Percentiles rank a stretch among this genome's conserved stretches.
These are phyloP conservation scores for Microcyclospora pomicola DNA, from an alignment of 2,329 filamentous ascomycete genomes.

Conservation along the genomic window DNA sequence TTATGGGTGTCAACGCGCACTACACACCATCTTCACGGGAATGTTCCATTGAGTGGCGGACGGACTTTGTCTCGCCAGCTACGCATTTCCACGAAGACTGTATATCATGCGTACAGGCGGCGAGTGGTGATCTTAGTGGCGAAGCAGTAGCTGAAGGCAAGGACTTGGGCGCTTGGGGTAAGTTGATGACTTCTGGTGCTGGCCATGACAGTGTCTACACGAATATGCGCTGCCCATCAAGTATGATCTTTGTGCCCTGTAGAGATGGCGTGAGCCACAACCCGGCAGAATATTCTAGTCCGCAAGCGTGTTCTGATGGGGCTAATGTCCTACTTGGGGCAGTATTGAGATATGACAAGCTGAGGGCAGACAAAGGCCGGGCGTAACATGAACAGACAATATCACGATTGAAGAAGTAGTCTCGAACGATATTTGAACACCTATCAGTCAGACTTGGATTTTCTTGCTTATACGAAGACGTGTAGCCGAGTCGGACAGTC, in stretches of 20 bases:
- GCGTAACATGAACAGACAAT: neutral
- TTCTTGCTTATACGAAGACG: slow-evolving; percentile 15
- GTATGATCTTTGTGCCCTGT: slow-evolving; percentile 37
- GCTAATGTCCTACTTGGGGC: slow-evolving; percentile 38
- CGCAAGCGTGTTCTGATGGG: slow-evolving; percentile 33
- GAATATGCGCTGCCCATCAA: slow-evolving; percentile 31
- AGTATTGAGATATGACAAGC: slow-evolving; percentile 35
- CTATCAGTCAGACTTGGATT: slow-evolving; percentile 10
- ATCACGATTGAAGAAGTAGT: no score
- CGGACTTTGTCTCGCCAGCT: slow-evolving; percentile 49
- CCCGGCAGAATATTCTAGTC: slow-evolving; percentile 31
- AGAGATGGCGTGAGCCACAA: slow-evolving; percentile 36
- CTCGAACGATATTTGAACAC: neutral
- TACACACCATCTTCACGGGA: slow-evolving; percentile 26
- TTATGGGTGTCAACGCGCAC: slow-evolving; percentile 31
- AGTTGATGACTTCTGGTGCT: slow-evolving; percentile 48
- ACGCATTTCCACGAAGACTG: slow-evolving; percentile 54
- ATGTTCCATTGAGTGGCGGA: slow-evolving; percentile 43
- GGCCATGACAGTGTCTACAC: slow-evolving; percentile 44
- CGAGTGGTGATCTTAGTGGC: slow-evolving; percentile 41
- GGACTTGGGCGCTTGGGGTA: slow-evolving; percentile 20
- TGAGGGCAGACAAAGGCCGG: slow-evolving; percentile 22
- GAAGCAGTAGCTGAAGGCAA: slow-evolving; percentile 33
- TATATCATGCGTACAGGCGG: slow-evolving; percentile 48
- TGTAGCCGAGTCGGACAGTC: slow-evolving; percentile 7